Evolutionary conservation across 2,329 filamentous ascomycete genomes (phyloP).

Genomic region (Paracamarosporium sp.): DNA sequence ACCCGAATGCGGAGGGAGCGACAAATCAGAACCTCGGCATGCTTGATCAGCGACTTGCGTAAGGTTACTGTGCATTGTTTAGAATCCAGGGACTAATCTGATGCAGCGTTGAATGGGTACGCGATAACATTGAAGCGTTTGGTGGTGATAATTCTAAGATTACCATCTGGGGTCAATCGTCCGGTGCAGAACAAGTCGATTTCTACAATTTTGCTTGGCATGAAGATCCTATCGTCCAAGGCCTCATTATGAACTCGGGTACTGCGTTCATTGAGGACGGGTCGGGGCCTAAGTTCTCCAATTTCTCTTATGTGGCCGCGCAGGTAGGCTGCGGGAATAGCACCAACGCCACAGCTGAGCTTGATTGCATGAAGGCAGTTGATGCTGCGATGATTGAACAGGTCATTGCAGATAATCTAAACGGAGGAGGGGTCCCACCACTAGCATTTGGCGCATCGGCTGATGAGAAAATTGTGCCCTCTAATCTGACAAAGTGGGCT

Average conservation of each 20-base stretch:
- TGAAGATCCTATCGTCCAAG: conserved; percentile 53
- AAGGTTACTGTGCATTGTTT: no score
- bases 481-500: conserved; percentile 11
- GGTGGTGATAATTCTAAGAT: conserved; percentile 44
- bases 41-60: conserved; percentile 40
- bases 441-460: conserved; percentile 23
- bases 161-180: conserved; percentile 40
- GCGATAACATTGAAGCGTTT: conserved; percentile 44
- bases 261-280: conserved; percentile 9
- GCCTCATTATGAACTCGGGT: conserved; percentile 47
- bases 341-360: conserved; percentile 15
- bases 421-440: conserved; percentile 15
- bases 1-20: conserved; percentile 38
- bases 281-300: conserved; percentile 8
- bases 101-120: conserved; percentile 45
- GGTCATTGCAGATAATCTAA: conserved; percentile 49
- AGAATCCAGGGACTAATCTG: no score
- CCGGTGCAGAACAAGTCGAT: conserved; percentile 43
- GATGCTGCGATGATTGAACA: conserved; percentile 29
- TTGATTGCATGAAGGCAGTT: conserved; percentile 41
- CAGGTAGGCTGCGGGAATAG: conserved; percentile 14
- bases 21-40: conserved; percentile 39
- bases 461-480: conserved; percentile 17
- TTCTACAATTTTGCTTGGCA: conserved; percentile 50
- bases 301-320: conserved; percentile 17